Evolutionary conservation across 257 asterid genomes (phyloP), one percentile per base, ranked within the genome.

Genomic region (Forsythia suspensa): DNA sequence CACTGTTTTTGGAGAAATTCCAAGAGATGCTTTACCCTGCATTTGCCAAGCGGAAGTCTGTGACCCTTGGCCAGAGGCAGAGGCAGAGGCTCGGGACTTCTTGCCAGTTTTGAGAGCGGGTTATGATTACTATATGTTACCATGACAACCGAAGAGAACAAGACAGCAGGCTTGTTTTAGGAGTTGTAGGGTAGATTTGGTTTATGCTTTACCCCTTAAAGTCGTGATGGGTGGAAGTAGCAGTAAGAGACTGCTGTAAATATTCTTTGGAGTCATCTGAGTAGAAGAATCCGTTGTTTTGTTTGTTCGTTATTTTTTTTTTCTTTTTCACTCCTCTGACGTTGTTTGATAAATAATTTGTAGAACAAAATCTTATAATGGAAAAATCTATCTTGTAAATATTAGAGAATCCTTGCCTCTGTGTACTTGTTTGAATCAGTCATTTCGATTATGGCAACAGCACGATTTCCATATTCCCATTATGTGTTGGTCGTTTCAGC

Each of bases 11-110:
- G 84, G 97, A 93, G 87, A 94, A 85, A 92, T 84, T 94, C 73
- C 91, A 85, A 76, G 98, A 92, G 82, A 88, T 96, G 80, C 92
- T 96, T 57, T 46, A 75, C 70, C 90, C 99, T 6, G 96, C 95
- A 10, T 93, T 94, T 55, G 91, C 83, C 68, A 87, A 88, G 83
- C 89, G 98, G 70, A 91, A 90, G 85, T 80, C 89, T 0, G 72
- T 77, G 38, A 81, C 94, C 0, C 79, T 84, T 29, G 94, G 97
- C 16, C 97, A 89, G 89, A 87, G 75, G 86, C 98, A 91, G 90
- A 80, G 89, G 71, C 98, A 88, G 87, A 96, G 99, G 94, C 98
- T 96, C 0, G 99, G 99, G 57, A 93, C 99, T 80, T 95, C 99
- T 63, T 95, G 99, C 94, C 93, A 90, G 97, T 95, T 95, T 92